Conservation (phyloP, 441 rosid genomes). For the Bruguiera hainesii region DNA sequence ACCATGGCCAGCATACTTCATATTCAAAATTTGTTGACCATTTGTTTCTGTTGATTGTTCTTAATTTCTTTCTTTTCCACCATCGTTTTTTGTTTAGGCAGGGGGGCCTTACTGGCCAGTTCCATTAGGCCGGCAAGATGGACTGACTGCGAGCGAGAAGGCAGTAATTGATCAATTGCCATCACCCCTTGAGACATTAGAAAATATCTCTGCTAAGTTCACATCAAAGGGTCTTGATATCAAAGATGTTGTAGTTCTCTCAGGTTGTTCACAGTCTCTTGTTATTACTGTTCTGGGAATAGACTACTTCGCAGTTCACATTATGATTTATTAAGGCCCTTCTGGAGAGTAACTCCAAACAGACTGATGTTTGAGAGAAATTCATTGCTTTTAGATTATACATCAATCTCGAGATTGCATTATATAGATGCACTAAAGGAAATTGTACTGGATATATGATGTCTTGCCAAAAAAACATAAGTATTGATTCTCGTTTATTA, state of each 20-base stretch:
- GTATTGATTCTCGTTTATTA: slow-evolving; percentile 8
- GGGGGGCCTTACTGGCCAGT: slow-evolving; percentile 76
- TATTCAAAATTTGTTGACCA: not conserved
- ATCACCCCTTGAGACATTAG: slow-evolving; percentile 62
- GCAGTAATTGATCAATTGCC: slow-evolving; percentile 66
- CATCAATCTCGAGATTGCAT: too few relatives aligned
- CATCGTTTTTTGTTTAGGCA: slow-evolving; percentile 33
- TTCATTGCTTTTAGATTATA: too few relatives aligned
- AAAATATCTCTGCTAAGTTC: slow-evolving; percentile 64
- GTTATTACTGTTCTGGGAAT: not conserved
- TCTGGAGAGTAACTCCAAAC: not conserved
- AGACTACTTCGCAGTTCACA: not conserved
- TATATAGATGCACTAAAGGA: too few relatives aligned
- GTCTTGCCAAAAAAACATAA: too few relatives aligned
- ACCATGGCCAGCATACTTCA: not conserved
- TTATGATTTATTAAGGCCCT: not conserved
- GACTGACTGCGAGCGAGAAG: slow-evolving; percentile 54
- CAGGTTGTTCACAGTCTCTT: slow-evolving; percentile 44
- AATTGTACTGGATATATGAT: too few relatives aligned
- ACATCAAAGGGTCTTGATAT: slow-evolving; percentile 66
- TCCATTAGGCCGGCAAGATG: slow-evolving; percentile 62
- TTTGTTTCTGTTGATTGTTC: not conserved
- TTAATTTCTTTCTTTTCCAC: not conserved
- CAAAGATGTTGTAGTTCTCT: slow-evolving; percentile 80
- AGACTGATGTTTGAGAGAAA: not conserved